Percentiles rank a stretch among this genome's conserved stretches.
These are phyloP conservation scores for Neopestalotiopsis sp. DNA, from an alignment of 2,329 filamentous ascomycete genomes.

Conservation along the genomic window DNA sequence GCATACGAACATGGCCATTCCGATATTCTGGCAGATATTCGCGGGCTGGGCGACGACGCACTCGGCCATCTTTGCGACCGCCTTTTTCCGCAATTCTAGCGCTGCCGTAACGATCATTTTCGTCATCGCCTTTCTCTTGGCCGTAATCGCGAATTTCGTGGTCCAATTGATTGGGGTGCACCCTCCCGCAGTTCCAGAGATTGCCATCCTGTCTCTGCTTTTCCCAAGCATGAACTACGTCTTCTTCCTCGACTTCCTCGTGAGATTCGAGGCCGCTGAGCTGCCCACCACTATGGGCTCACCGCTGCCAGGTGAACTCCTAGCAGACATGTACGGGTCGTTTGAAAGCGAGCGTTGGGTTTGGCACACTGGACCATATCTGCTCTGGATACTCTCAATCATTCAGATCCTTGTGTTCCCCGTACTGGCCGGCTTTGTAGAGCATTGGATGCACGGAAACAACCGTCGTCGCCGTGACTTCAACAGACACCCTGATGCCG, in stretches of 20 bases:
- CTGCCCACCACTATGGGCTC: conserved; percentile 26
- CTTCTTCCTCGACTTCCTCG: conserved; percentile 35
- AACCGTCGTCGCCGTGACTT: conserved; percentile 37
- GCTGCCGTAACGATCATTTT: conserved; percentile 39
- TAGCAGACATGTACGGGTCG: conserved; percentile 5
- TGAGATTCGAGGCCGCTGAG: conserved; percentile 29
- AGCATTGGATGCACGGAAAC: conserved; percentile 41
- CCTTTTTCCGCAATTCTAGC: conserved; percentile 43
- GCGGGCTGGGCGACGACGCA: conserved; percentile 63
- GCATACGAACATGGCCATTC: conserved; percentile 33
- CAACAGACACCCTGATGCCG: conserved; percentile 22
- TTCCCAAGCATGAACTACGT: conserved; percentile 41
- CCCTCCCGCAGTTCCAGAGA: conserved; percentile 23
- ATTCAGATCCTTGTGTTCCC: conserved; percentile 41
- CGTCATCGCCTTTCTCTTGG: conserved; percentile 34
- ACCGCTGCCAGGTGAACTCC: conserved; percentile 17
- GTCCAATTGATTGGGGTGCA: conserved; percentile 21
- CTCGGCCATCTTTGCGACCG: conserved; percentile 61
- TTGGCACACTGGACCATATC: conserved; percentile 29
- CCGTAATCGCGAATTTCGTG: conserved; percentile 26
- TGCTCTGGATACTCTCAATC: conserved; percentile 38
- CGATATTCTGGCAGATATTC: conserved; percentile 53
- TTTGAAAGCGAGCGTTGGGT: conserved; percentile 26
- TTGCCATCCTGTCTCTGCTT: conserved; percentile 31
- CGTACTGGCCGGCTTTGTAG: conserved; percentile 37